Base-by-base conservation (phyloP, 2,329 filamentous ascomycete species). In the Colletotrichum truncatum region DNA sequence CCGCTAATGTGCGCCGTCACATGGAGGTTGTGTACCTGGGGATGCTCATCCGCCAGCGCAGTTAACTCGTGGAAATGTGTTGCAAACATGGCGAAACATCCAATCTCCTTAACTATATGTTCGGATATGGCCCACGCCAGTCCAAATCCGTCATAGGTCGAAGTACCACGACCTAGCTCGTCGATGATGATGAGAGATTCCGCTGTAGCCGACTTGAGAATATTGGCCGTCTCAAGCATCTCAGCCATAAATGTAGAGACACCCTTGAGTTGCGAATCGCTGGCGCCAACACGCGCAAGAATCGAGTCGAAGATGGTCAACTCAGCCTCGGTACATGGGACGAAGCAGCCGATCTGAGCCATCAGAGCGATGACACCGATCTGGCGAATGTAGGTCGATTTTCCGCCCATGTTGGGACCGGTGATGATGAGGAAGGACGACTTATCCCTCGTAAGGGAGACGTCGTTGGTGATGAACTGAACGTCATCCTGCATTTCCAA, bases 221-320 rank as follows among this genome's bases (percentile, higher is more conserved):
- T 99, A 76, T 98, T 98, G 70, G 96, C 94, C 1, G 96, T 99
- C 77, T 99, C 96, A 21, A 99, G 87, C 96, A 99, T 99, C 81
- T 99, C 96, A 2, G 96, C 96, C 97, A 99, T 99, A 78, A 99
- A 99, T 0, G 96, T 99, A 4, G 93, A 97, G 2, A 99, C 96
- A 34, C 96, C 96, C 80, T 98, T 98, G 68, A 99, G 90, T 78
- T 98, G 96, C 6, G 93, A 97, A 79, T 99, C 97, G 71, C 92
- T 96, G 6, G 96, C 97, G 41, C 97, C 96, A 0, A 99, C 96
- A 71, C 96, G 92, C 0, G 97, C 96, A 38, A 99, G 91, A 67
- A 99, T 97, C 68, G 93, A 96, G 81, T 99, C 96, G 76, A 98
- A 99, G 64, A 99, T 94, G 14, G 93, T 97, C 45, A 99, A 82